Conservation (phyloP, 352 stramenopile species). For the Globisporangium irregulare region DNA sequence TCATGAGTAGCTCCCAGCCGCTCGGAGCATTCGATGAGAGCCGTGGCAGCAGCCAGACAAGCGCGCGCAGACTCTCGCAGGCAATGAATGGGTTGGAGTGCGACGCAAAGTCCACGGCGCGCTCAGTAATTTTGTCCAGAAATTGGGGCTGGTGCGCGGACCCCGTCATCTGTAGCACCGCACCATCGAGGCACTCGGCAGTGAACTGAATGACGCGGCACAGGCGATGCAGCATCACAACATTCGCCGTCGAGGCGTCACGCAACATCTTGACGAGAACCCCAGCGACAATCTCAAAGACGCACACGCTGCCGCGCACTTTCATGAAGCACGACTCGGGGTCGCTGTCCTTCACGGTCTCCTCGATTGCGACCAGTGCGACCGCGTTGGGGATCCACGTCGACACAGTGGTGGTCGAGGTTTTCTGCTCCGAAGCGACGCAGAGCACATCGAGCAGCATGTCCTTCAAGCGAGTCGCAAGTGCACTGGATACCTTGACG, state of each 20-base stretch:
- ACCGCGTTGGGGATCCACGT: constrained; percentile 27
- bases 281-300: constrained; percentile 58
- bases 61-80: constrained; percentile 54
- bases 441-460: constrained; percentile 52
- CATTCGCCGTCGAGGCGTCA: constrained; percentile 18
- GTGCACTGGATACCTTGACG: constrained; percentile 32
- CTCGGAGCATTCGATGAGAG: constrained; percentile 12
- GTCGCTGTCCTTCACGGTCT: constrained; percentile 39
- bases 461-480: constrained; percentile 45
- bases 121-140: constrained; percentile 45
- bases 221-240: constrained; percentile 45
- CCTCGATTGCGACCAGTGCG: constrained; percentile 56
- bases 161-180: constrained; percentile 38
- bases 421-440: constrained; percentile 18
- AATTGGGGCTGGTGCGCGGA: constrained; percentile 47
- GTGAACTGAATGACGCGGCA: constrained; percentile 51
- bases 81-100: constrained; percentile 55
- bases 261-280: constrained; percentile 34
- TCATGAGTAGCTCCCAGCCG: constrained; percentile 42
- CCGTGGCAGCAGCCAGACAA: constrained; percentile 73
- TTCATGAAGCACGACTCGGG: constrained; percentile 46
- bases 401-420: not conserved
- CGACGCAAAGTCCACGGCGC: constrained; percentile 34
- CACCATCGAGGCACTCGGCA: constrained; percentile 44
- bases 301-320: constrained; percentile 34